phyloP scores from a whole-genome alignment of 192 early-diverging fungal genomes.

The Umbelopsis vinacea region DNA sequence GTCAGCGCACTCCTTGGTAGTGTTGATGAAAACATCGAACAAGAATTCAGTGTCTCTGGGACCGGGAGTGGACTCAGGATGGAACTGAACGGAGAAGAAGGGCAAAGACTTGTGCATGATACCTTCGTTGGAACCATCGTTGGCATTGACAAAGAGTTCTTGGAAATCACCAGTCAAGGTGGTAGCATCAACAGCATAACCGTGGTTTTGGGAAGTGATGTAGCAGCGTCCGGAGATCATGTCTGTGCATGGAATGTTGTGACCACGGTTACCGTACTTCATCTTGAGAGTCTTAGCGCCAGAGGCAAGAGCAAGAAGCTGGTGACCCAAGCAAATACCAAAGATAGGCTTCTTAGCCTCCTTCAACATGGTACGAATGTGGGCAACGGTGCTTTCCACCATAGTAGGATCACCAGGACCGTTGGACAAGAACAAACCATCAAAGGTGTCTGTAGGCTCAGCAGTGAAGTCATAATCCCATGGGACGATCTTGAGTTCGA shows the following conservation, averaged over 20 bases:
- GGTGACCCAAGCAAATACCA: constrained; percentile 99
- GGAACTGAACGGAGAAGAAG: constrained; percentile 98
- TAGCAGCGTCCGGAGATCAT: constrained; percentile 95
- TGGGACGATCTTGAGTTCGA: constrained; percentile 92
- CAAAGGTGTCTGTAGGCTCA: constrained; percentile 66
- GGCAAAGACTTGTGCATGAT: constrained; percentile 90
- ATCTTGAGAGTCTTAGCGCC: constrained; percentile 95
- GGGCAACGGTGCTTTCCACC: constrained; percentile 77
- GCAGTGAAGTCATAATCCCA: constrained; percentile 94
- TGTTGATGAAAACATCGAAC: constrained; percentile 93
- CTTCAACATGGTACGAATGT: constrained; percentile 69
- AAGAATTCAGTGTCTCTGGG: constrained; percentile 97
- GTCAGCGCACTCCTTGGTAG: constrained; percentile 69
- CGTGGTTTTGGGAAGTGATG: constrained; percentile 99
- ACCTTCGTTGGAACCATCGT: constrained; percentile 99
- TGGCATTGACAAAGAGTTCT: constrained; percentile 97
- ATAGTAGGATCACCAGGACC: constrained; percentile 97
- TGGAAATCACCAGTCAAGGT: constrained; percentile 75
- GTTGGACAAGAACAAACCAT: constrained; percentile 94
- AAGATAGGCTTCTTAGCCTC: constrained; percentile 88
- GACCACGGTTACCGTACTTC: constrained; percentile 99
- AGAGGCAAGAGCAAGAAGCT: constrained; percentile 91
- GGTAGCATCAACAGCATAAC: constrained; percentile 88
- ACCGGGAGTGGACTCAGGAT: constrained; percentile 95
- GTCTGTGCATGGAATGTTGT: constrained; percentile 99